Conservation (phyloP, 2,329 filamentous ascomycete species). For the Aspergillus texensis region DNA sequence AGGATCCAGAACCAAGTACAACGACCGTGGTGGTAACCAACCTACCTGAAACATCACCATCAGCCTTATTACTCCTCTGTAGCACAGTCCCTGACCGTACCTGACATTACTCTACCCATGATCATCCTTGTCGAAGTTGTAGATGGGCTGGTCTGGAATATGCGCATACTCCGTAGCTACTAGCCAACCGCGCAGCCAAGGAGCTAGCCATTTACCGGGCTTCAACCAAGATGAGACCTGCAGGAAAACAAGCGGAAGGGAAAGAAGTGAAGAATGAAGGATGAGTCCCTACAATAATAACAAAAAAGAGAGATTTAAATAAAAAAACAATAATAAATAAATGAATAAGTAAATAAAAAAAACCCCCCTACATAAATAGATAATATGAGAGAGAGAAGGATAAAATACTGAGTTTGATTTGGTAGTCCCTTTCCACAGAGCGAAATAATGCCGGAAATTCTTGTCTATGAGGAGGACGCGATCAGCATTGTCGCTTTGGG, state of each 20-base stretch:
- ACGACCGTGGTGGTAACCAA: neutral
- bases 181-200: neutral
- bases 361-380: no score
- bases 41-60: neutral
- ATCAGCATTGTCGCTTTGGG: constrained; percentile 2
- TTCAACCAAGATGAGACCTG: neutral
- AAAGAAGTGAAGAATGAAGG: no score
- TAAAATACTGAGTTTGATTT: neutral
- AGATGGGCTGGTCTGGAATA: neutral
- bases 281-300: neutral
- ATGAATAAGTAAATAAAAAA: no score
- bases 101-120: neutral
- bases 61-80: neutral
- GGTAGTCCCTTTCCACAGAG: neutral
- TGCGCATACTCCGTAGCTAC: neutral
- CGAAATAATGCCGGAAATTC: neutral
- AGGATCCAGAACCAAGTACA: neutral
- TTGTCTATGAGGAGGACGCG: neutral
- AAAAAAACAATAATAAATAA: no score
- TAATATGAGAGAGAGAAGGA: neutral
- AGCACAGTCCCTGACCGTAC: neutral
- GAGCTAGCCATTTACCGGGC: neutral
- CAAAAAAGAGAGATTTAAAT: no score
- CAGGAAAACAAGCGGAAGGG: neutral
- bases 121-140: neutral